Evolutionary conservation across 768 basidiomycete genomes (phyloP), one percentile per base, ranked within the genome.

Genomic region (Boletellus emodensis): DNA sequence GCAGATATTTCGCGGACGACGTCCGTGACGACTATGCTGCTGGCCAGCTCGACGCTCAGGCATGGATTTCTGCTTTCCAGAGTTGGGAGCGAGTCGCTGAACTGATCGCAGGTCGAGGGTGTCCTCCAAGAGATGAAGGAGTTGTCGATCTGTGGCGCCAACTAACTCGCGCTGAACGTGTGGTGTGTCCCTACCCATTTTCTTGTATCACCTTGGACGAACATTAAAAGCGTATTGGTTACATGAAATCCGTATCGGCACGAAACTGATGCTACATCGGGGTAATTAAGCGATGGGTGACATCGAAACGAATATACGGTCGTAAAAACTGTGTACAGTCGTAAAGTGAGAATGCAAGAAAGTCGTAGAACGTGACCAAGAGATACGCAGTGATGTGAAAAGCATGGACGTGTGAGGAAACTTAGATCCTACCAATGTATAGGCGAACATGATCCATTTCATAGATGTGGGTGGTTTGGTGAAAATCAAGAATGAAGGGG

Each of bases 111-210:
- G 86, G 93, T 98, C n/a, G 96, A 98, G 70, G 85, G 84, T 14
- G 90, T 94, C n/a, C 72, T 99, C 41, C 90, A 93, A 61, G 93
- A 98, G 72, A 98, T 99, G 94, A 83, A 84, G 65, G 94, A 95
- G 62, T 71, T 98, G 44, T 90, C 90, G 6, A 99, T 99, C 61
- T 96, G 90, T 63, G 94, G 94, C 13, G 87, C 62, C 43, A 72
- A 61, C 53, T 73, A 65, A 45, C 26, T 36, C 24, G 20, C n/a
- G 9, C 3, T 13, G 22, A 18, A 5, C 4, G 38, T 37, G 14
- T 33, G 40, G n/a, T 56, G 51, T 58, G 57, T 59, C 18, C 24
- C 20, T 53, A 48, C 32, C 14, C 26, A 30, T 48, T 41, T 9
- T 26, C 20, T 17, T 20, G 3, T 54, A 46, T 50, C 41, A 0